Base-by-base conservation (phyloP, 2,329 filamentous ascomycete species). In the Biscogniauxia sp. region DNA sequence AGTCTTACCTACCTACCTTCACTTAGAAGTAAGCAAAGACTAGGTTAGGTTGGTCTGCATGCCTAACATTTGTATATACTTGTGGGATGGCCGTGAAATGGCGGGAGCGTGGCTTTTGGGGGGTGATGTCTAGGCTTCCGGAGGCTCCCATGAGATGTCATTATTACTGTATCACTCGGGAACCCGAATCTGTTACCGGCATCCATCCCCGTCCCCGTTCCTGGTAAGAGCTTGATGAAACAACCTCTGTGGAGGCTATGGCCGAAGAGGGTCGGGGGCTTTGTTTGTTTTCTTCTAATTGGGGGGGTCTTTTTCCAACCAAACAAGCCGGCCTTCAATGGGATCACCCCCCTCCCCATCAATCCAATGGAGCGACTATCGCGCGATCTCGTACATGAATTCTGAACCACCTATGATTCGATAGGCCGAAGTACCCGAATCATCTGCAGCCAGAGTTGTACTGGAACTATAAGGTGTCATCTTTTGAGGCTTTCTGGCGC, bases 371-470 rank as follows among this genome's bases (percentile, higher is more conserved):
- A 54, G 57, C 49, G 55, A 26, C 51, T 57, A 63, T 71, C 69
- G 71, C 68, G 61, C 70, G 67, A 68, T 67, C 66, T 58, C 66
- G 32, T 66, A 69, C 63, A 69, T 66, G 41, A 65, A 54, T 52
- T 53, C 61, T 51, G 64, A 64, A 51, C 51, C 59, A 56, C 58
- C 55, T 49, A 37, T 45, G 53, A 62, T 60, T 57, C 62, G 58
- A 69, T 69, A 68, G 69, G 69, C 62, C 66, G 62, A 64, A 58
- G 61, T 62, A 64, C 61, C 68, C 67, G 67, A 66, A 58, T 65
- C 61, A 62, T 64, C 61, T 69, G 64, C 60, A 64, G 58, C 62
- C 61, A 62, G 56, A 60, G 65, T 64, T 61, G 65, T 65, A 65
- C 63, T 52, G 56, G 60, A 55, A 25, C 56, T 54, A 56, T 60